A percentile compares a stretch with the other conserved stretches of the same genome.
These are phyloP conservation scores for Metroxylon sagu DNA, from an alignment of 176 grass and related monocot genomes.

Conservation along the genomic window DNA sequence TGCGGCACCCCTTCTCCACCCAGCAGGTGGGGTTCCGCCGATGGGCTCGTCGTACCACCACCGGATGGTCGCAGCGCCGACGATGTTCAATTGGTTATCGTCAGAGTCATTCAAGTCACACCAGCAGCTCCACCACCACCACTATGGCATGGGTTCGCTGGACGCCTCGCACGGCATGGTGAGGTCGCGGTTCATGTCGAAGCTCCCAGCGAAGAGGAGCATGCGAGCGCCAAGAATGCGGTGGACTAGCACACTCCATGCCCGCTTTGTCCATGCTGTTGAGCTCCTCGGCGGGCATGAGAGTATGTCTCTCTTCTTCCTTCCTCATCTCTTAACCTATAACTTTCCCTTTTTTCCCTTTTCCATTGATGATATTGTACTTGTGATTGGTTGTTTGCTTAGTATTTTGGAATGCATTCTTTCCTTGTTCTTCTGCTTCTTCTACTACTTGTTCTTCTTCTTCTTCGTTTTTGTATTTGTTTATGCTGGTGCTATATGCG, in stretches of 20 bases:
- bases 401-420: no score
- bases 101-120: constrained; percentile 12
- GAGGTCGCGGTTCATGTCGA: not conserved
- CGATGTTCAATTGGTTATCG: constrained; percentile 64
- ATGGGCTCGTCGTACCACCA: constrained; percentile 32
- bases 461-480: no score
- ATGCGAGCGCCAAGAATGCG: constrained; percentile 39
- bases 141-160: constrained; percentile 17
- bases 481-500: not conserved
- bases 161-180: not conserved
- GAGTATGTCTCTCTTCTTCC: constrained; percentile 12
- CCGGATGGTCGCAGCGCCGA: constrained; percentile 56
- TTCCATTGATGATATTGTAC: not conserved
- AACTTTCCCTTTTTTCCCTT: not conserved
- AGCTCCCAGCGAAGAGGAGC: constrained; percentile 10
- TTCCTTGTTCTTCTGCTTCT: no score
- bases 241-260: constrained; percentile 36
- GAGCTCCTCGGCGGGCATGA: constrained; percentile 41
- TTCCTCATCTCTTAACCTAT: not conserved
- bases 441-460: no score
- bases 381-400: not conserved
- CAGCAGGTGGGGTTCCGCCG: constrained; percentile 9
- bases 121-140: constrained; percentile 29
- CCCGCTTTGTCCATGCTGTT: constrained; percentile 41
- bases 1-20: constrained; percentile 36